Evolutionary conservation across 345 rosid genomes (phyloP), one percentile per base, ranked within the genome.

Genomic region (Mangifera indica): DNA sequence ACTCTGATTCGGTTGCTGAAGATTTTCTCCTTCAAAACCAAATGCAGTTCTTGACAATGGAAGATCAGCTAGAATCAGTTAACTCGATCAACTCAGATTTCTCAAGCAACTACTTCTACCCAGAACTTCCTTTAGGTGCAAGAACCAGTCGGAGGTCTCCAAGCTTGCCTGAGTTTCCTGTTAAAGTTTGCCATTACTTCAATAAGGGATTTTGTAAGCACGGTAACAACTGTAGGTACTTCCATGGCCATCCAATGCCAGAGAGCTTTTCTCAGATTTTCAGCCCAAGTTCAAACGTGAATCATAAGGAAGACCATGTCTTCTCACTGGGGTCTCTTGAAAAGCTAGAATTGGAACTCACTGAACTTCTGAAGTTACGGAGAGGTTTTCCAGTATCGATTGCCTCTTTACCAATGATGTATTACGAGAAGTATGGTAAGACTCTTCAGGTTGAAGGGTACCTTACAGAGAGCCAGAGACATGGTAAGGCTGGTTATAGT

Each of bases 381-480:
- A 83, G 91, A 79, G 97, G 99, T n/a, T 63, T 83, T 63, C 97
- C 99, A 0, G 90, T 95, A 61, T 93, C 99, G 0, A 95, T 95
- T 40, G 99, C 99, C 66, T 91, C 98, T 8, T 81, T 95, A 75
- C 99, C 99, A 5, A 88, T 85, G 90, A 76, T 93, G 84, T 95
- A 93, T 53, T 89, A 78, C 14, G 98, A 91, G 77, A 95, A 85
- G 81, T 93, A 86, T 32, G 97, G 97, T 67, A 86, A 78, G 85
- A 86, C 79, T 18, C 93, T 95, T 79, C 98, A 91, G 83, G 98
- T 97, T 32, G 99, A 95, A 64, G 98, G 99, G 22, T 95, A 95
- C 76, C 94, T 95, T 40, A 91, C 97, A 0, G 99, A 92, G 85
- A 91, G 98, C 88, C 98, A 92, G 78, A 86, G 99, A 80, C 98